Evolutionary conservation across 306 rosid genomes (phyloP).

Genomic region (Castanopsis chinensis): DNA sequence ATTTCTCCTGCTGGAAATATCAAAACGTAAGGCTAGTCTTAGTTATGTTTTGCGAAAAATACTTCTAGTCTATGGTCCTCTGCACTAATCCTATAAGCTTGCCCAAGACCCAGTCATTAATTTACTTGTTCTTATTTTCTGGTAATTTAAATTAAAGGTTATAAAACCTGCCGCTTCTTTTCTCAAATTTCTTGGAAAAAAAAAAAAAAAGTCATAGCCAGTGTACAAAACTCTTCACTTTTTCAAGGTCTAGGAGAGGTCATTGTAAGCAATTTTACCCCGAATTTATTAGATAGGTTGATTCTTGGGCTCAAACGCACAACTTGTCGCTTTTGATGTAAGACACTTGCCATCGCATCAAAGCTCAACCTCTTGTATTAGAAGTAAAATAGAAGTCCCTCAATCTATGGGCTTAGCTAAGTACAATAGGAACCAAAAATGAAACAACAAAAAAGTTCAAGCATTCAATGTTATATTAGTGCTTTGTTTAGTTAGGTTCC

Average conservation of each 20-base stretch:
- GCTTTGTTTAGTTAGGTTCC: neutral
- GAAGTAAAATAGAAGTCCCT: neutral
- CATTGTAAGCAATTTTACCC: fast-evolving
- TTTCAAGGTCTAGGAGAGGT: no score
- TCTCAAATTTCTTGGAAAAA: neutral
- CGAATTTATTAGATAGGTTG: no score
- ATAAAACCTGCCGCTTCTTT: neutral
- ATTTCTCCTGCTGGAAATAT: no score
- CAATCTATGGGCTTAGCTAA: neutral
- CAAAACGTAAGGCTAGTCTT: no score
- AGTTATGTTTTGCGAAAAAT: no score
- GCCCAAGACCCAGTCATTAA: neutral
- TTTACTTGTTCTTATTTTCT: neutral
- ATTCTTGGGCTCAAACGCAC: fast-evolving
- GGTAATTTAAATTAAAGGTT: neutral
- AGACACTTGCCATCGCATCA: no score
- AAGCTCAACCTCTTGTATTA: neutral
- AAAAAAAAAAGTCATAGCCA: no score
- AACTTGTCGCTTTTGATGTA: no score
- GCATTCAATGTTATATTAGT: no score
- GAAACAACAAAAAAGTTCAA: neutral
- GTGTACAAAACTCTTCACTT: no score
- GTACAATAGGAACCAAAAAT: neutral
- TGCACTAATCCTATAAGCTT: no score
- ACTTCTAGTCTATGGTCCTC: no score